phyloP scores from a whole-genome alignment of 305 asterid genomes.

The Fraxinus dipetala region DNA sequence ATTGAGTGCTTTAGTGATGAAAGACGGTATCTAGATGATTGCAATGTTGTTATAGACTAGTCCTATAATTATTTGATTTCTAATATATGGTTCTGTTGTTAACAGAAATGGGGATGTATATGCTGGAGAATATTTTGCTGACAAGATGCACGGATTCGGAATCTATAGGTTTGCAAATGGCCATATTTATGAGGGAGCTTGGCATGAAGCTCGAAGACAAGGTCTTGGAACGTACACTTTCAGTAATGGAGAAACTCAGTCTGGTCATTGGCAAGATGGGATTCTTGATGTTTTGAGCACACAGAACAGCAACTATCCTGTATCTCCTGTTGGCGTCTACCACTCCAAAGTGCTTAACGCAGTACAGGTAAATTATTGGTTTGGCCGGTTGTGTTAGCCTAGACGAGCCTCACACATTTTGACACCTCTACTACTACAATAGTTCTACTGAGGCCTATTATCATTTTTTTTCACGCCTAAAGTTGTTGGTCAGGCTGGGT shows the following conservation, averaged over 20 bases:
- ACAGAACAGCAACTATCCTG: conserved; percentile 53
- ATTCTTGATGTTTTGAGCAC: conserved; percentile 81
- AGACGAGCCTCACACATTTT: not conserved
- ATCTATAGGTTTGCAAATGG: conserved; percentile 74
- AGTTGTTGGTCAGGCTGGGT: not conserved
- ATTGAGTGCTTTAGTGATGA: not conserved
- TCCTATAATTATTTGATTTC: conserved; percentile 5
- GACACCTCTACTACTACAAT: not conserved
- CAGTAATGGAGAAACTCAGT: conserved; percentile 75
- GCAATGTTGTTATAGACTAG: not conserved
- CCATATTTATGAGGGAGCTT: conserved; percentile 83
- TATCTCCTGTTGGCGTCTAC: conserved; percentile 63
- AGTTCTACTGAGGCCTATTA: not conserved
- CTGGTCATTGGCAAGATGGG: conserved; percentile 91
- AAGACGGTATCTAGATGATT: not conserved
- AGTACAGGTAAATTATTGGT: conserved; percentile 55
- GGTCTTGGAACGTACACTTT: conserved; percentile 86
- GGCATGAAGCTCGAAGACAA: conserved; percentile 92
- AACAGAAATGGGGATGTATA: conserved; percentile 81
- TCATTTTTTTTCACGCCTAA: not conserved
- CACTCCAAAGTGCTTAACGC: conserved; percentile 81
- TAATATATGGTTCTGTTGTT: not conserved
- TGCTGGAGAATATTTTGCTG: conserved; percentile 88
- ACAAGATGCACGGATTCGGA: conserved; percentile 93
- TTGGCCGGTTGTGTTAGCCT: not conserved